Evolutionary conservation across 225 moss, liverwort and hornwort genomes (phyloP), one percentile per base, ranked within the genome.

Genomic region (Pseudisothecium myosuroides): DNA sequence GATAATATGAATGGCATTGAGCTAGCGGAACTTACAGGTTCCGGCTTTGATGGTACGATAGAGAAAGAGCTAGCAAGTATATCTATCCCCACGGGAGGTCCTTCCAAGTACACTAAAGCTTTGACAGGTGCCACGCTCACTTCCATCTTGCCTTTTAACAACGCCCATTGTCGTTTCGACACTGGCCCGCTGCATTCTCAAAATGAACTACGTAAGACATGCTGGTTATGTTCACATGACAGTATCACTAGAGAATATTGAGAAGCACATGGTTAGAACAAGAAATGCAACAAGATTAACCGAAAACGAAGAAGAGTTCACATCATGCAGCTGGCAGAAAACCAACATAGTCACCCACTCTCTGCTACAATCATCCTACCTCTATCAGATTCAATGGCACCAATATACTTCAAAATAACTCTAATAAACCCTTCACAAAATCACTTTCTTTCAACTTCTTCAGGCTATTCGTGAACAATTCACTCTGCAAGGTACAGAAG

Each of bases 51-150:
- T 77, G 89, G 82, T 31, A 87, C 62, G 60, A 95, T 93, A 47
- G 93, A 94, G 85, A 95, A 94, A 86, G 68, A 90, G 77, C 92
- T 94, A 54, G 90, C 92, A 85, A 95, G 95, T 67, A 94, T 87
- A 85, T 91, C 90, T 43, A 92, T 86, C 39, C 92, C 94, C 62
- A 86, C 89, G 75, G 94, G 89, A 60, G 95, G 95, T 62, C 95
- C 94, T 93, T 95, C 94, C 85, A 94, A 89, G 86, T 91, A 94
- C 36, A 95, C 92, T 85, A 95, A 76, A 81, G 92, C 94, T 63
- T 89, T 89, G 27, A 82, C 55, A 83, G 90, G 90, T 54, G 73
- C 86, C 68, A 87, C 64, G 78, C 87, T 91, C 89, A 95, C 91
- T 83, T 92, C 87, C 91, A 94, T 85, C 84, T 88, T 95, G 82